Base-by-base conservation (phyloP, 768 basidiomycete genomes). In the Lanmaoa pseudosensibilis region DNA sequence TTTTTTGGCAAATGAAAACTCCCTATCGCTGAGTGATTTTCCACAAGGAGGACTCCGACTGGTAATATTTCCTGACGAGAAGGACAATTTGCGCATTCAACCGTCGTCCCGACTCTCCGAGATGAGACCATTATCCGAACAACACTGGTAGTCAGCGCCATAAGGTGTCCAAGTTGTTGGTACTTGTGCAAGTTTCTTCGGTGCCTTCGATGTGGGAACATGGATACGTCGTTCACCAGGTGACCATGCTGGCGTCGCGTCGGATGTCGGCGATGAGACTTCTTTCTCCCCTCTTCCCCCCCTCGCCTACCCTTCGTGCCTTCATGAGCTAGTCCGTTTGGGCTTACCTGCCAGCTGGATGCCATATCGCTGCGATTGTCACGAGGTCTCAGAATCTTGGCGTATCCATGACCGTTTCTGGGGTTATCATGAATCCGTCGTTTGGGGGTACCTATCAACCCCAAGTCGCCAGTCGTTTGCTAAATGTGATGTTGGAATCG, bases 321-420 rank as follows among this genome's bases (percentile, higher is more conserved):
- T n/a, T 41, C 21, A 33, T 46, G 23, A 27, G 21, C 39, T 30
- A n/a, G 45, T 50, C 32, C 7, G 33, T 48, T 39, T 46, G 27
- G 46, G 21, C 23, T 30, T 33, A 30, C 46, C 18, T 45, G 36
- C 34, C 36, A 51, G 19, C 32, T 30, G 30, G 25, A 21, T 11
- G 37, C 44, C 19, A 38, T 37, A 61, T 34, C 54, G 51, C 56
- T 30, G 48, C 38, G 41, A 41, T 48, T 13, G 46, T 64, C 50
- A 50, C 50, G 16, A 60, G 55, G 34, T 18, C 46, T 39, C 34
- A 8, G 32, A 43, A 50, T 21, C 58, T 52, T 19, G 53, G 54
- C 40, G 40, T 60, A 44, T 52, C 54, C 39, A 64, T 36, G 54
- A 25, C 51, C 33, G 16, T 51, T 27, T 51, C 41, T 49, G 39